Conservation (phyloP, 345 rosid species). For the Limnanthes douglasii region DNA sequence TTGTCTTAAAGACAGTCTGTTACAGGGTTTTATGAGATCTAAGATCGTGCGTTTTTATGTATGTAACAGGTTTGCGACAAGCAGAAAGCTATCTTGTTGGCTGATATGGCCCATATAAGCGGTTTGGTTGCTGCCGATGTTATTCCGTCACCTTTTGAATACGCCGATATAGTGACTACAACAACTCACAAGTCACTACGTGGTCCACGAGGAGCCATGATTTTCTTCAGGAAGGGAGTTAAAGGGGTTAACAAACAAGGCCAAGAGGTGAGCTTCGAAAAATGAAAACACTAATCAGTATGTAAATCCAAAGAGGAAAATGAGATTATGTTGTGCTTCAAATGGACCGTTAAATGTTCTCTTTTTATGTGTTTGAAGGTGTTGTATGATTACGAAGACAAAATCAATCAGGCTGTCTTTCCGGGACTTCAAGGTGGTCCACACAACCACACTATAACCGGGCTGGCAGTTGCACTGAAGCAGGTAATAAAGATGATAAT, state of each 20-base stretch:
- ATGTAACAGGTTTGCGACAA: slow-evolving; percentile 78
- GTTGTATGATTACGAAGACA: slow-evolving; percentile 86
- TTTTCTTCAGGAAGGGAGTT: slow-evolving; percentile 87
- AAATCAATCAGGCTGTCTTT: slow-evolving; percentile 92
- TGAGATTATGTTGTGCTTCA: not conserved
- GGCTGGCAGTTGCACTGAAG: slow-evolving; percentile 91
- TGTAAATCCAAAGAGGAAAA: too few relatives aligned
- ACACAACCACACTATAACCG: slow-evolving; percentile 95
- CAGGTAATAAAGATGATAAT: too few relatives aligned
- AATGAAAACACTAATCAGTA: not conserved
- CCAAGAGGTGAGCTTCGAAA: slow-evolving; percentile 43
- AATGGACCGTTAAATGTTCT: slow-evolving; percentile 1
- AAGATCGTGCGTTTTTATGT: slow-evolving; percentile 3
- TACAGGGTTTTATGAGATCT: slow-evolving; percentile 4
- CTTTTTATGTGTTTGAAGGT: slow-evolving; percentile 28
- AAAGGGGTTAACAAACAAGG: slow-evolving; percentile 95
- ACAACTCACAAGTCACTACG: slow-evolving; percentile 99
- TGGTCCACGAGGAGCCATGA: slow-evolving; percentile 99
- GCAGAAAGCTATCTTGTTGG: slow-evolving; percentile 83
- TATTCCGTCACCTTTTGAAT: slow-evolving; percentile 96
- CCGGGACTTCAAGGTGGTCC: slow-evolving; percentile 99
- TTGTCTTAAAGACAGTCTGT: slow-evolving; percentile 2
- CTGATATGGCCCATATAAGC: slow-evolving; percentile 99
- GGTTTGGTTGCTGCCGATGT: slow-evolving; percentile 95
- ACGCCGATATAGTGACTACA: slow-evolving; percentile 94